phyloP scores from a whole-genome alignment of 192 early-diverging fungal species.

The Dimargaris verticillata region DNA sequence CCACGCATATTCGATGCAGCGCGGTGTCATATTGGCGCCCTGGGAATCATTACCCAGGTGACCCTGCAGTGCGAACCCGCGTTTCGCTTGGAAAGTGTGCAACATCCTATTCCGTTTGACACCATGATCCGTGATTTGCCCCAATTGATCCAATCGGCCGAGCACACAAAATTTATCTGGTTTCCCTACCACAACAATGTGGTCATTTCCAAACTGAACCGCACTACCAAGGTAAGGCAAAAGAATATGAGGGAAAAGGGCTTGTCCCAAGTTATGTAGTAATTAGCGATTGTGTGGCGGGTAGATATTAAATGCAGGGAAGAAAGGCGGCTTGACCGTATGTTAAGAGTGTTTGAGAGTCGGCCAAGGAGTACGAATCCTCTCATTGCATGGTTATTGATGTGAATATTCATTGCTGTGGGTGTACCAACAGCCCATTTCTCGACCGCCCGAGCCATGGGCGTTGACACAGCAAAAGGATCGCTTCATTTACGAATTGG shows the following conservation, averaged over 20 bases:
- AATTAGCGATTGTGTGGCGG: too few species aligned
- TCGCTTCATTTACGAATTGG: slow-evolving; percentile 31
- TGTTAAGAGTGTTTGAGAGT: too few species aligned
- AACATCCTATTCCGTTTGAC: slow-evolving; percentile 38
- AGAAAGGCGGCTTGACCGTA: too few species aligned
- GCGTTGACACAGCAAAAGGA: slow-evolving; percentile 15
- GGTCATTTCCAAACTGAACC: slow-evolving; percentile 49
- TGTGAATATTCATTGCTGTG: too few species aligned
- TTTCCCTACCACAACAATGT: slow-evolving; percentile 56
- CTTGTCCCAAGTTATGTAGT: too few species aligned
- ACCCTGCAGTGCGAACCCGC: slow-evolving; percentile 46
- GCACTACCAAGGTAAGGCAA: slow-evolving; percentile 23
- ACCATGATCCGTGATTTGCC: slow-evolving; percentile 33
- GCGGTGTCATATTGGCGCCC: slow-evolving; percentile 42
- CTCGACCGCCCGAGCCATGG: slow-evolving; percentile 2
- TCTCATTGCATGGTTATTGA: too few species aligned
- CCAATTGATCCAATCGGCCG: slow-evolving; percentile 36
- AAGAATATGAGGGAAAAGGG: too few species aligned
- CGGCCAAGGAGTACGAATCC: too few species aligned
- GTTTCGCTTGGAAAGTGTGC: slow-evolving; percentile 47
- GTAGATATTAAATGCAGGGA: too few species aligned
- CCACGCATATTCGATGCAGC: slow-evolving; percentile 46
- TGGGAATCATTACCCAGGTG: slow-evolving; percentile 51
- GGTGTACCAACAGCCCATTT: slow-evolving; percentile 11
- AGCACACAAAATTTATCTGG: slow-evolving; percentile 67